Conservation (phyloP, 2,329 filamentous ascomycete genomes). For the Fusarium lyarnte region DNA sequence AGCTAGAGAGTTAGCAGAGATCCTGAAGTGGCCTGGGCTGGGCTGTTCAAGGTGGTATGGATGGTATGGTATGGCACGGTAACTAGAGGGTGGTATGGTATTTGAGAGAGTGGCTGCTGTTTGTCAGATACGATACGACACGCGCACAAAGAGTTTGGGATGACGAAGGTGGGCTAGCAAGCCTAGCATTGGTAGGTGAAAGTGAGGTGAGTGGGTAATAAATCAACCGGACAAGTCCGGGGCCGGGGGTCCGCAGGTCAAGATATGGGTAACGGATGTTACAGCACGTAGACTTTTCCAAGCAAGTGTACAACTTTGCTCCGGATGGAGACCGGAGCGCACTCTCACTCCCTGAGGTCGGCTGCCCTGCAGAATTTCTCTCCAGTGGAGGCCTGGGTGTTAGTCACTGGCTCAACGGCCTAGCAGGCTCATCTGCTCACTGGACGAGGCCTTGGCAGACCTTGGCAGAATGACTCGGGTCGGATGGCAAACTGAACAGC, state of each 20-base stretch:
- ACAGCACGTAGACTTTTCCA: not conserved
- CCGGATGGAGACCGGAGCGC: conserved; percentile 12
- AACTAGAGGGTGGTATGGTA: not conserved
- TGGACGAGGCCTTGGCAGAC: conserved; percentile 18
- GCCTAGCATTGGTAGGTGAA: conserved; percentile 11
- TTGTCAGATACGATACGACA: conserved; percentile 24
- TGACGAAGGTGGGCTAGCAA: conserved; percentile 12
- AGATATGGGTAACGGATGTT: not conserved
- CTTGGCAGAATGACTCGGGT: conserved; percentile 18
- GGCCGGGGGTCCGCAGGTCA: not conserved
- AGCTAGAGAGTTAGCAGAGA: conserved; percentile 29
- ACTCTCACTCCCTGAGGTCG: not conserved
- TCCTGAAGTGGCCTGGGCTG: conserved; percentile 29
- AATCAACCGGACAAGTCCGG: conserved; percentile 16
- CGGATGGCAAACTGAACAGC: not conserved
- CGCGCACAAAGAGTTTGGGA: conserved; percentile 35
- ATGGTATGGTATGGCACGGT: conserved; percentile 4
- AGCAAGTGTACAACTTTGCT: not conserved
- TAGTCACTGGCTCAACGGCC: conserved; percentile 2
- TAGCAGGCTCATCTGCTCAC: not conserved
- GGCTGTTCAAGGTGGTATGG: conserved; percentile 1
- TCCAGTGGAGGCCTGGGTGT: conserved; percentile 15
- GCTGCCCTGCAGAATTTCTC: conserved; percentile 22
- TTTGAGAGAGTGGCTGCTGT: conserved; percentile 12
- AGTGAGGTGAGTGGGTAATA: conserved; percentile 20